Base-by-base conservation (phyloP, 1,139 yeast genomes). In the Kodamaea ohmeri region DNA sequence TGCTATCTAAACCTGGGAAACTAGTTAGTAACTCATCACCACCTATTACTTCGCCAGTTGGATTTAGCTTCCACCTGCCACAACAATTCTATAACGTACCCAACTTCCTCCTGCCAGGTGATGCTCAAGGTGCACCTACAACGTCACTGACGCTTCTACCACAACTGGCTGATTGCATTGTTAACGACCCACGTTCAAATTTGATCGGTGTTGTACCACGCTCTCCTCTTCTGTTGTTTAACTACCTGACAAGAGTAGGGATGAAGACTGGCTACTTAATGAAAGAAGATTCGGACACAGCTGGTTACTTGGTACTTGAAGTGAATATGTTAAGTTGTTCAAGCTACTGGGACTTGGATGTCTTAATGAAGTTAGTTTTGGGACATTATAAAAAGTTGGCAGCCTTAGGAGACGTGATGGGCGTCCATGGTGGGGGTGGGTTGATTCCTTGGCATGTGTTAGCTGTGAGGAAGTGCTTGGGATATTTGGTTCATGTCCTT, bases 391-490 rank as follows among this genome's bases (percentile, higher is more conserved):
- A 86, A 50, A 77, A 80, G 38, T 56, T 87, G 44, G 78, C 83
- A 1, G 71, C 79, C 2, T 56, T 78, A 51, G 73, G 61, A 43
- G 73, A 63, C 48, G 61, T 64, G 16, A 60, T 68, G 43, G 69
- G 76, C 6, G 45, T 61, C 46, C 48, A 63, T 45, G 51, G 57
- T 43, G 42, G 47, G 3, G 38, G 45, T 1, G 56, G 59, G 1
- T 36, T 68, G 13, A 65, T 82, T 2, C 97, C 97, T n/a, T 85
- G 95, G 88, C 96, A 88, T 58, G 72, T 87, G 21, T 65, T 77
- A 21, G 87, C 95, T 0, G 95, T 87, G 5, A 73, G 76, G 22
- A 86, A 84, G 53, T 69, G 81, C 48, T 57, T 83, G 51, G 75
- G 70, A 31, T 70, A 70, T 46, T 56, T 71, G 48, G 65, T 63